Evolutionary conservation across 2,329 filamentous ascomycete species (phyloP), one percentile per base, ranked within the genome.

Genomic region (Penicillium paneum): DNA sequence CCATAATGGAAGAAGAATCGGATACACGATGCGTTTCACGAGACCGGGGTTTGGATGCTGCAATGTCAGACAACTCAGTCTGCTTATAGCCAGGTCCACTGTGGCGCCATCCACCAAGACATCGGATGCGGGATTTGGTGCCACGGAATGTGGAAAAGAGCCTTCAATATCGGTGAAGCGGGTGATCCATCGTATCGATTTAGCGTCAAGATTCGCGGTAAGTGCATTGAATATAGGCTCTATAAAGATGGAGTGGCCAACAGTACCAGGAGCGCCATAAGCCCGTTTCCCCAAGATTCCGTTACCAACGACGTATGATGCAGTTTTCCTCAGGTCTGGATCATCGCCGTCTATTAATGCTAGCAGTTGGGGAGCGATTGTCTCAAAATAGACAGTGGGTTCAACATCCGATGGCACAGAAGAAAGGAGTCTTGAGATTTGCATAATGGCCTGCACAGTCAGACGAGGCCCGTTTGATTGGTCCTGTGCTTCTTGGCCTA

Each of bases 361-460:
- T 19, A 77, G 57, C 5, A 77, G 61, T 51, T 77, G 74, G 12
- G 74, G 71, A 12, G 67, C 71, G 52, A 76, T 71, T n/a, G 63
- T 65, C 1, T 56, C 55, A 36, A 76, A 74, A 55, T 76, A 77
- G n/a, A 54, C 46, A 12, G 54, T 48, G 7, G 73, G 57, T 5
- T 74, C 66, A 59, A 73, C 66, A 13, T 63, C 69, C 28, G 71
- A 70, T 0, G 75, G 75, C 5, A 77, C 71, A 39, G 74, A 75
- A 1, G 74, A 75, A 8, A 77, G 65, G 19, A 77, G 57, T 28
- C 68, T 69, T 5, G 75, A 76, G 2, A 70, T 72, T 43, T 76
- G 75, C 72, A 76, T 76, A 10, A 77, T 76, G 2, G 72, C 71
- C 51, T 76, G 72, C 6, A 76, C 69, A 3, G 75, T 77, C 17